Conservation (phyloP, 768 basidiomycete genomes). For the Xerocomellus amylosporus region DNA sequence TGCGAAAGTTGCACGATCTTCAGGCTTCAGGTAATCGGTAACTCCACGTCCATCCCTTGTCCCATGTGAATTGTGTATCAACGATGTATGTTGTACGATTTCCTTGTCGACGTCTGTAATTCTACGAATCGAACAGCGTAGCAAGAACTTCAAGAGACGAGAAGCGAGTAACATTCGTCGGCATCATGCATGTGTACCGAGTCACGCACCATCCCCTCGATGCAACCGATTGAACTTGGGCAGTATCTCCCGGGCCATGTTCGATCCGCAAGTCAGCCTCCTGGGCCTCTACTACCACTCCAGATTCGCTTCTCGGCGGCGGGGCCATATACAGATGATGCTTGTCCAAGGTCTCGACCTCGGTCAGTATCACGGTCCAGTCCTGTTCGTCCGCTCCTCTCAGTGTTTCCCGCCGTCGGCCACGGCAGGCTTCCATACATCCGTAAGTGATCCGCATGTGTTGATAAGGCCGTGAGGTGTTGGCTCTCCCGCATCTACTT, state of each 20-base stretch:
- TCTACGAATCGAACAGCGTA: background rate
- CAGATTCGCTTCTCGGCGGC: slow-evolving; percentile 71
- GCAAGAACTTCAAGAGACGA: background rate
- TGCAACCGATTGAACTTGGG: slow-evolving; percentile 83
- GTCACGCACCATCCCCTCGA: slow-evolving; percentile 51
- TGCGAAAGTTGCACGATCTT: too few species aligned
- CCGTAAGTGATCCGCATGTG: too few species aligned
- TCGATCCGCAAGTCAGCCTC: slow-evolving; percentile 82
- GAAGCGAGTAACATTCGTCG: background rate
- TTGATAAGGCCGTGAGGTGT: background rate
- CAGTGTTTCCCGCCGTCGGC: too few species aligned
- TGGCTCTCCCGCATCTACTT: background rate
- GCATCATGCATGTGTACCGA: background rate
- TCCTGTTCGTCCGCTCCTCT: too few species aligned
- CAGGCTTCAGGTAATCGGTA: too few species aligned
- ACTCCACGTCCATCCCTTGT: too few species aligned
- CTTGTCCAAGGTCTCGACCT: slow-evolving; percentile 75
- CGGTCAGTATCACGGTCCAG: slow-evolving; percentile 58
- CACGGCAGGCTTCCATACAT: too few species aligned
- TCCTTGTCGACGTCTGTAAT: background rate
- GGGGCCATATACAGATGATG: slow-evolving; percentile 80
- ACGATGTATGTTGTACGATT: background rate
- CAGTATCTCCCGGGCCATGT: slow-evolving; percentile 82
- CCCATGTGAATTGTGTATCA: background rate
- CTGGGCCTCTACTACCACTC: slow-evolving; percentile 84